Evolutionary conservation across 805 yeast genomes (phyloP), one percentile per base, ranked within the genome.

Genomic region (Jamesozyma jinghongensis): DNA sequence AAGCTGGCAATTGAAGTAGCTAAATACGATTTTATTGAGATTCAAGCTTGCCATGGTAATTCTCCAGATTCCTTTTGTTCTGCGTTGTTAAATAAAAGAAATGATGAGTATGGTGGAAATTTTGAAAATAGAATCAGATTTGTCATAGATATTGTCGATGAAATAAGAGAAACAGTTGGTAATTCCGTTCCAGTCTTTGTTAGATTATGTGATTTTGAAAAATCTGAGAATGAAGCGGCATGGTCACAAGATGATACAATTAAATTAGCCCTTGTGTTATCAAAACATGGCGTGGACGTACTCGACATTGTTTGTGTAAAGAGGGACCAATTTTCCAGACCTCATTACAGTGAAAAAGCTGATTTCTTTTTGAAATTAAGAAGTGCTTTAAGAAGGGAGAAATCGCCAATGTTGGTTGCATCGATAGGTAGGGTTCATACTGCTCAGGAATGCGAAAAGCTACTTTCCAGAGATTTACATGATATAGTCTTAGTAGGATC

Each of bases 11-110:
- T 69, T 27, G 67, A 64, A 12, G 57, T 62, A 28, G 70, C 77
- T 6, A 77, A 79, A 1, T 68, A 74, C 43, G 84, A 79, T 54
- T 74, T 74, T 37, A 66, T 79, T 36, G 85, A 78, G 52, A 63
- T 80, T 38, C 85, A 80, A 52, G 71, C 66, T 22, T 82, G 82
- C 13, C 77, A 78, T 54, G 85, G 85, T 2, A 77, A 74, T 50
- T 56, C 79, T 37, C 44, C 72, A 28, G 63, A 67, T 50, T 66
- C 69, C 49, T 77, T 80, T 48, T 49, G 74, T 40, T 67, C 73
- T 27, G 58, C 62, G 1, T 48, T 53, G 33, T 58, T 72, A 22
- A 78, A 81, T 58, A 55, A 63, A 43, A 68, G 86, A 53, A 71
- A 72, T 1, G 86, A 80, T 52, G 65, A 70, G 47, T 80, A 77